A percentile compares a stretch with the other conserved stretches of the same genome.
Conservation (phyloP, 108 stramenopile species). For the Cyclotella choctawhatcheeana region DNA sequence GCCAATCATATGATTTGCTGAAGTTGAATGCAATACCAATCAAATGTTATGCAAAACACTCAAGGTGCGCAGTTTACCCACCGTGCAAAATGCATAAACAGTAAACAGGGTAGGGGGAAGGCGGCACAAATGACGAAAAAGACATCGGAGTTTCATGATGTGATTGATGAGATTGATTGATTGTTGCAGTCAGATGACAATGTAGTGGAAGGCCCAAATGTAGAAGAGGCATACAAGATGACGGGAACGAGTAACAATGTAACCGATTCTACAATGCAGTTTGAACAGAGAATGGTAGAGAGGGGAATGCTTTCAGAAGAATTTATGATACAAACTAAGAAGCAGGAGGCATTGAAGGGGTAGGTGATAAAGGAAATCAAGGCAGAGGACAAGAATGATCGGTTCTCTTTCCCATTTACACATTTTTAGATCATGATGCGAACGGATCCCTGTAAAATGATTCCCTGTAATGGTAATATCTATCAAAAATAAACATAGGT, state of each 20-base stretch:
- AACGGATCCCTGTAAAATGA: too few relatives aligned
- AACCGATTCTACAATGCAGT: slow-evolving; percentile 6
- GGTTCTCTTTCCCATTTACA: slow-evolving; percentile 31
- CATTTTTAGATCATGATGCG: too few relatives aligned
- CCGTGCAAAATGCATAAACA: slow-evolving; percentile 67
- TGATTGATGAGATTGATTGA: slow-evolving; percentile 44
- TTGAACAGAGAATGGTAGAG: slow-evolving; percentile 36
- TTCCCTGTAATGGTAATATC: too few relatives aligned
- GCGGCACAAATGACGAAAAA: slow-evolving; percentile 38
- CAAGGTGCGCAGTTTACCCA: slow-evolving; percentile 68
- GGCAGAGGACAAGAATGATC: slow-evolving; percentile 8
- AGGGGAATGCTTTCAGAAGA: slow-evolving; percentile 31
- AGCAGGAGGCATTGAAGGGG: too few relatives aligned
- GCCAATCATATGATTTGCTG: slow-evolving; percentile 64
- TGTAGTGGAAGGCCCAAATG: too few relatives aligned
- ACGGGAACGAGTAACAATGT: not conserved
- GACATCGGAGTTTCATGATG: slow-evolving; percentile 45
- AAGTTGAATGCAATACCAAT: slow-evolving; percentile 64
- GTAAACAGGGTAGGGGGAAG: slow-evolving; percentile 33
- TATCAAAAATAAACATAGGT: too few relatives aligned
- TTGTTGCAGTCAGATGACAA: slow-evolving; percentile 18
- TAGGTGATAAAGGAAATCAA: slow-evolving; percentile 1
- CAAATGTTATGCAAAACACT: slow-evolving; percentile 56
- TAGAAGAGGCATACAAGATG: not conserved
- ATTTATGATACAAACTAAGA: slow-evolving; percentile 28